These are phyloP conservation scores for Phytophthora capsici DNA, from an alignment of 352 stramenopile species.

Conservation along the genomic window DNA sequence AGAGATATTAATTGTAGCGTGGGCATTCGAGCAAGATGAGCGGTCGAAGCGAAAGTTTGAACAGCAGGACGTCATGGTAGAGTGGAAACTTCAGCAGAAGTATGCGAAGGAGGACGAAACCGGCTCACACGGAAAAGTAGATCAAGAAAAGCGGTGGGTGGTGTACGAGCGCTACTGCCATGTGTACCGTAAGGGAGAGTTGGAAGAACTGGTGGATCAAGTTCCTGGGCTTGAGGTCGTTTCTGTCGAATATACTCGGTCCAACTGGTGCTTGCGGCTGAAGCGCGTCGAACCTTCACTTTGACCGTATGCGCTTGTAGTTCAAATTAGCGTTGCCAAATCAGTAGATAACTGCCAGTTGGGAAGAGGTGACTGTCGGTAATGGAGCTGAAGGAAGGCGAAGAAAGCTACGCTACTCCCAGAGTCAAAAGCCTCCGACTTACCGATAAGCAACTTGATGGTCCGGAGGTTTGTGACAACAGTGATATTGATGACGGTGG, in stretches of 20 bases:
- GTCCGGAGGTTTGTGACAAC: not conserved
- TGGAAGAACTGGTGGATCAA: constrained; percentile 68
- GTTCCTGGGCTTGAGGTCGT: constrained; percentile 62
- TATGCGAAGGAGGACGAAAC: constrained; percentile 43
- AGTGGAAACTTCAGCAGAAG: constrained; percentile 90
- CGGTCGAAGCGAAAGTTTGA: constrained; percentile 80
- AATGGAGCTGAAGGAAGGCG: no score
- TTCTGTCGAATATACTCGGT: constrained; percentile 76
- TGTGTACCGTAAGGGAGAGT: constrained; percentile 74
- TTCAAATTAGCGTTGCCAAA: not conserved
- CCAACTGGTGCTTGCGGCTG: constrained; percentile 80
- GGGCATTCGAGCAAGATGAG: constrained; percentile 85
- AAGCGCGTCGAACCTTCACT: constrained; percentile 30
- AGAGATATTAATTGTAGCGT: constrained; percentile 70
- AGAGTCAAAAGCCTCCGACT: not conserved
- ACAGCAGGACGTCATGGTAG: constrained; percentile 83
- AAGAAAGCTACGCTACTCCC: not conserved
- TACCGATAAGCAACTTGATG: not conserved
- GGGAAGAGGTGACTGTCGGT: no score
- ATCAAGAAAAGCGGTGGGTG: constrained; percentile 67
- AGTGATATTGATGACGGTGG: constrained; percentile 9
- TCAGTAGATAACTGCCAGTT: no score
- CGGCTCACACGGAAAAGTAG: constrained; percentile 45
- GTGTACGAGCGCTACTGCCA: constrained; percentile 88
- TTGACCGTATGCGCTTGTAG: no score